Conservation (phyloP, 768 basidiomycete genomes). For the Tricholoma hemisulphureum region DNA sequence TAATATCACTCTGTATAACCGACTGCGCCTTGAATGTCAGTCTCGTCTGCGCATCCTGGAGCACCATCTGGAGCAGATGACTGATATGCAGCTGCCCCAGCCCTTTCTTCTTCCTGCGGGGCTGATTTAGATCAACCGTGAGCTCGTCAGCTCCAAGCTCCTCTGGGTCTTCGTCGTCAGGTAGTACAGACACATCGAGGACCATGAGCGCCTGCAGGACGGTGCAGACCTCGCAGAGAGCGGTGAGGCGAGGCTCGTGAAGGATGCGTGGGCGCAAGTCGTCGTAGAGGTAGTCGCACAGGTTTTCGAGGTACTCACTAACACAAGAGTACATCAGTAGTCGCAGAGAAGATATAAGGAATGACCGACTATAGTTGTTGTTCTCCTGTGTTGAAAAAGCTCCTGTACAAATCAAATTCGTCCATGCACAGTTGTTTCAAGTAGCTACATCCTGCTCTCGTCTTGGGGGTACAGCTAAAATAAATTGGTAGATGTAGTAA, state of each 20-base stretch:
- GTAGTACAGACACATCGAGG: slow-evolving; percentile 58
- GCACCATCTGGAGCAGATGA: slow-evolving; percentile 79
- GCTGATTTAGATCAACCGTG: slow-evolving; percentile 37
- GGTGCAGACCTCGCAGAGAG: slow-evolving; percentile 93
- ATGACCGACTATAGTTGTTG: slow-evolving; percentile 48
- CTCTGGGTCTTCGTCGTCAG: slow-evolving; percentile 20
- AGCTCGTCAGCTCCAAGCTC: slow-evolving; percentile 34
- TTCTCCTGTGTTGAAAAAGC: slow-evolving; percentile 87
- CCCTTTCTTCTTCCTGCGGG: slow-evolving; percentile 28
- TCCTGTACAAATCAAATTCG: slow-evolving; percentile 82
- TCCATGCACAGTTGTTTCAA: slow-evolving; percentile 88
- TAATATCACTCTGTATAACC: slow-evolving; percentile 84
- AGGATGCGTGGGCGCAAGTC: slow-evolving; percentile 93
- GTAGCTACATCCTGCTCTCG: slow-evolving; percentile 88
- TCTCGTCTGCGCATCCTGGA: slow-evolving; percentile 95
- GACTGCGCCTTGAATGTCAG: slow-evolving; percentile 96
- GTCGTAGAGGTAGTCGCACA: slow-evolving; percentile 94
- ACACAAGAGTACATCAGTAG: slow-evolving; percentile 2
- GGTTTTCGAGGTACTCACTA: slow-evolving; percentile 84
- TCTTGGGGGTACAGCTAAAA: slow-evolving; percentile 45
- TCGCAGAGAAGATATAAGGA: background rate
- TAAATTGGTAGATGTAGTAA: background rate
- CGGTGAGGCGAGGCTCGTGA: slow-evolving; percentile 84
- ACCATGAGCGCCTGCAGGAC: slow-evolving; percentile 97
- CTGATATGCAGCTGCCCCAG: slow-evolving; percentile 73